phyloP scores from a whole-genome alignment of 2,329 filamentous ascomycete genomes.

The Fusarium torreyae region DNA sequence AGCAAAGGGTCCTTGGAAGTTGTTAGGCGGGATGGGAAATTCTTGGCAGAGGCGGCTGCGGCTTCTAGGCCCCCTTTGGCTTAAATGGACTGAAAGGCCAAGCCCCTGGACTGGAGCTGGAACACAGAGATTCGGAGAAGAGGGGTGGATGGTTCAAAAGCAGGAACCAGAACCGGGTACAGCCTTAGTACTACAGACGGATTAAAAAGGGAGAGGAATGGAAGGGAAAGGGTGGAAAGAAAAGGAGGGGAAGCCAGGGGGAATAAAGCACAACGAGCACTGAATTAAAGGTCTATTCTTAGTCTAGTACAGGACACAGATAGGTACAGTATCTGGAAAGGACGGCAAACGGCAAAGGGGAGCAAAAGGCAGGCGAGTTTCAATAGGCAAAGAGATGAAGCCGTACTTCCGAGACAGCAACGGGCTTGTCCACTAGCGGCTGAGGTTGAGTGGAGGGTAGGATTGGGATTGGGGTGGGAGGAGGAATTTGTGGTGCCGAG shows the following conservation, averaged over 20 bases:
- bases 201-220: neutral
- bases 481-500: constrained; percentile 38
- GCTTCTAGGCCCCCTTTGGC: constrained; percentile 32
- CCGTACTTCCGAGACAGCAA: constrained; percentile 51
- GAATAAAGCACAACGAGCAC: neutral
- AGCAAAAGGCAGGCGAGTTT: constrained; percentile 12
- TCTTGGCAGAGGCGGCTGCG: constrained; percentile 35
- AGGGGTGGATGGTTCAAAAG: constrained; percentile 6
- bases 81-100: constrained; percentile 9
- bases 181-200: neutral
- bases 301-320: neutral
- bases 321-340: constrained; percentile 21
- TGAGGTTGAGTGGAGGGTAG: constrained; percentile 27
- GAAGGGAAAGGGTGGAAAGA: neutral
- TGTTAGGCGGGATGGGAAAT: constrained; percentile 4
- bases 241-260: neutral
- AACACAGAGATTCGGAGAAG: neutral
- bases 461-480: constrained; percentile 13
- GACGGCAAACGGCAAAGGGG: constrained; percentile 22
- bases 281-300: neutral
- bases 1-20: constrained; percentile 5
- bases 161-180: constrained; percentile 6
- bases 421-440: constrained; percentile 38
- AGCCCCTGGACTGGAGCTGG: neutral
- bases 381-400: constrained; percentile 39